Evolutionary conservation across 169 alveolate species (phyloP).

Genomic region (Nephromyces sp.): DNA sequence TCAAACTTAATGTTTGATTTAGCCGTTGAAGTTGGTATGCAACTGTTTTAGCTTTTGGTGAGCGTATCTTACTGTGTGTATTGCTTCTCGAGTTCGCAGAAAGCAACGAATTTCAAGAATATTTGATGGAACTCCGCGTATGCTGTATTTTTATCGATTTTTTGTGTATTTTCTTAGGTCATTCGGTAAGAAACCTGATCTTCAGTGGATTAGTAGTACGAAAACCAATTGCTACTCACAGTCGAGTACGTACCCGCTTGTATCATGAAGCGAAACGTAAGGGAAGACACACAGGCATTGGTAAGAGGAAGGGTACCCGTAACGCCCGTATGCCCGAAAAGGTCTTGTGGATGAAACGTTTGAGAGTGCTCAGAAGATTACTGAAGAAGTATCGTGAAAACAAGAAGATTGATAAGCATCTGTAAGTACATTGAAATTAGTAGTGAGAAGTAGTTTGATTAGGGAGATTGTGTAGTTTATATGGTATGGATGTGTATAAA

Average conservation of each 20-base stretch:
- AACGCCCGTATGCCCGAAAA: conserved; percentile 95
- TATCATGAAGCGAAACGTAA: conserved; percentile 84
- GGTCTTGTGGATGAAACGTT: conserved; percentile 94
- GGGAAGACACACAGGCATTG: conserved; percentile 92
- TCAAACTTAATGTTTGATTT: background rate
- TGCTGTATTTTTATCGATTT: too few relatives aligned
- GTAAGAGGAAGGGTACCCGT: conserved; percentile 93
- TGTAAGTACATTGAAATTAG: conserved; percentile 34
- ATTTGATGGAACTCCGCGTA: too few relatives aligned
- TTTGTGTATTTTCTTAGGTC: conserved; percentile 23
- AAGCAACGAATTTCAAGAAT: too few relatives aligned
- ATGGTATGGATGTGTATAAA: too few relatives aligned
- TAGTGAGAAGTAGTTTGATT: too few relatives aligned
- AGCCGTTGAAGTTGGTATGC: background rate
- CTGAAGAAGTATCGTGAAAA: conserved; percentile 89
- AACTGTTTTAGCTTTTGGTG: background rate
- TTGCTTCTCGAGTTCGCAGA: background rate
- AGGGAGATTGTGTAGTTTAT: too few relatives aligned
- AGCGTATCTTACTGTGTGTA: background rate
- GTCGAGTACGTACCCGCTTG: conserved; percentile 81
- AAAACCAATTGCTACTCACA: conserved; percentile 89
- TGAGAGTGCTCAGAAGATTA: conserved; percentile 94
- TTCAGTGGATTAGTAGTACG: conserved; percentile 92
- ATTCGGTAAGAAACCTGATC: conserved; percentile 75
- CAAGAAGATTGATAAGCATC: conserved; percentile 87